Conservation (phyloP, 2,329 filamentous ascomycete genomes). For the Malbranchea zuffiana region DNA sequence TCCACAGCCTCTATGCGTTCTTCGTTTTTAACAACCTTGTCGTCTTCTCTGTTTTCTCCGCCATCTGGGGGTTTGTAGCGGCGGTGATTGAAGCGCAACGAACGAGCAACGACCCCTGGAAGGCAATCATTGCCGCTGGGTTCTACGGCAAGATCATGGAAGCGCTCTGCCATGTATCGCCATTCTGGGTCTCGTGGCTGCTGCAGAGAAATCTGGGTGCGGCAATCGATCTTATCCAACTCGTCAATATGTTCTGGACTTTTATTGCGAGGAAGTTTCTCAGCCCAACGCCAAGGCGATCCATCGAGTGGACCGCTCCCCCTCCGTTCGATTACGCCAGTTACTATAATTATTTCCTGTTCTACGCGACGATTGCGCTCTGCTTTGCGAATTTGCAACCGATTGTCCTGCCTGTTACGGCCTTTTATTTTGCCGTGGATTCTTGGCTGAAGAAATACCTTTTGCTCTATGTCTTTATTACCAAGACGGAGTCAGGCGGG, state of each 20-base stretch:
- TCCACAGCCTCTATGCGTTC: conserved; percentile 83
- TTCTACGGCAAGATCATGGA: conserved; percentile 55
- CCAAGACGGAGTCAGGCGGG: conserved; percentile 91
- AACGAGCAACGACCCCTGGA: conserved; percentile 52
- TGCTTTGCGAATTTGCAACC: conserved; percentile 80
- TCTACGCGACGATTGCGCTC: conserved; percentile 80
- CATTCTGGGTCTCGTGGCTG: conserved; percentile 91
- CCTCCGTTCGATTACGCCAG: conserved; percentile 88
- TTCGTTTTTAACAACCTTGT: conserved; percentile 96
- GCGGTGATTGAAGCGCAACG: conserved; percentile 51
- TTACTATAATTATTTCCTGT: conserved; percentile 98
- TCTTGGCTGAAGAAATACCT: conserved; percentile 90
- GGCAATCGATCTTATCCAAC: conserved; percentile 82
- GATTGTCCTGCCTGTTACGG: conserved; percentile 71
- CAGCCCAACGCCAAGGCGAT: conserved; percentile 75
- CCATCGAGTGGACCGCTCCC: conserved; percentile 87
- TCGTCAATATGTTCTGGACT: conserved; percentile 72
- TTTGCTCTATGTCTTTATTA: conserved; percentile 86
- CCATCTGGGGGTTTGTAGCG: conserved; percentile 63
- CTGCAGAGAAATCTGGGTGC: conserved; percentile 87
- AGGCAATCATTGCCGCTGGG: conserved; percentile 54
- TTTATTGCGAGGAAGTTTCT: conserved; percentile 78
- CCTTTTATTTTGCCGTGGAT: conserved; percentile 81
- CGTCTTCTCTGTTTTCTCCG: conserved; percentile 84
- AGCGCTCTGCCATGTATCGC: conserved; percentile 69